Evolutionary conservation across 2,329 filamentous ascomycete genomes (phyloP).

Genomic region (Ceratocystiopsis minuta): DNA sequence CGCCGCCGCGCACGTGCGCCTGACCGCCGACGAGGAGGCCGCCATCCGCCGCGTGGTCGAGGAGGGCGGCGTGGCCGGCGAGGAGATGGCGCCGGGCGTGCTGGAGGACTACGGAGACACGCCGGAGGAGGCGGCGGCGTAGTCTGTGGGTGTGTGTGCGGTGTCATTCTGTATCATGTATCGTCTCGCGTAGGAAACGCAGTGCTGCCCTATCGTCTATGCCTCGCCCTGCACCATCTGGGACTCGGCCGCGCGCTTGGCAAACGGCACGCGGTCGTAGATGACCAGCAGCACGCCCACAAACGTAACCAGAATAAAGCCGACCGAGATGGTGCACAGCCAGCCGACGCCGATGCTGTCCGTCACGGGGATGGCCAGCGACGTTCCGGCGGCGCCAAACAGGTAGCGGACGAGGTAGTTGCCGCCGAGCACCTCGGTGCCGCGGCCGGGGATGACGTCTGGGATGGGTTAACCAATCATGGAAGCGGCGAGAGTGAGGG

Average conservation of each 20-base stretch:
- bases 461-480: constrained; percentile 31
- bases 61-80: constrained; percentile 8
- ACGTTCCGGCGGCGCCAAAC: constrained; percentile 52
- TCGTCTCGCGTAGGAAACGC: too few relatives aligned
- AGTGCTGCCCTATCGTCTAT: too few relatives aligned
- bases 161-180: too few relatives aligned
- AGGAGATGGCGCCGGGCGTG: constrained; percentile 4
- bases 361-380: constrained; percentile 53
- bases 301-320: background rate
- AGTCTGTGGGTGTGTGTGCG: too few relatives aligned
- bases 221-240: background rate
- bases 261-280: constrained; percentile 3
- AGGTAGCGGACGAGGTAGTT: constrained; percentile 65
- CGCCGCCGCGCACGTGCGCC: constrained; percentile 15
- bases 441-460: constrained; percentile 55
- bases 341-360: constrained; percentile 59
- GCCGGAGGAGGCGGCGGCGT: background rate
- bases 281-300: constrained; percentile 2
- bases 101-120: constrained; percentile 7
- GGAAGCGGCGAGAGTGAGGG: constrained; percentile 19
- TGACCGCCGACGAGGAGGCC: constrained; percentile 18
- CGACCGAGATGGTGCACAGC: constrained; percentile 26
- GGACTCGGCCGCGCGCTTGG: background rate
- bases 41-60: constrained; percentile 16
- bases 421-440: constrained; percentile 56